These are phyloP conservation scores for Kurtzmaniella quercitrusa DNA, from an alignment of 1,139 yeast species.

Conservation along the genomic window DNA sequence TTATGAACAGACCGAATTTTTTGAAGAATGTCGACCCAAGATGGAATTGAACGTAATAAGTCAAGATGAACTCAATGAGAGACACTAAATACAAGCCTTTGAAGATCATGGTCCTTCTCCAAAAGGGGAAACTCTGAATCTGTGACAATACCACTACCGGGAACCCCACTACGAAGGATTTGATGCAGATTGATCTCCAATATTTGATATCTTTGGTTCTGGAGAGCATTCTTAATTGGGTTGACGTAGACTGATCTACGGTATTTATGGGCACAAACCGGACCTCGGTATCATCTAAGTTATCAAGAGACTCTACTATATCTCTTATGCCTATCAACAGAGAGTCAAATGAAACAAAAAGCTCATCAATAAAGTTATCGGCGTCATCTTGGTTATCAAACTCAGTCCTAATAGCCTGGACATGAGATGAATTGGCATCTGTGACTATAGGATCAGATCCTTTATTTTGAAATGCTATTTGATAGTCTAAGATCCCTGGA, in stretches of 20 bases:
- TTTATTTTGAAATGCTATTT: conserved; percentile 15
- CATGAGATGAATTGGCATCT: conserved; percentile 13
- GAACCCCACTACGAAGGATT: conserved; percentile 49
- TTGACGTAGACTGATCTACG: conserved; percentile 41
- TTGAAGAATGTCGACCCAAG: conserved; percentile 62
- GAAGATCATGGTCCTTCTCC: conserved; percentile 26
- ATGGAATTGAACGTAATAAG: conserved; percentile 65
- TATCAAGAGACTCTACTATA: conserved; percentile 42
- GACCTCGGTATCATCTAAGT: conserved; percentile 18
- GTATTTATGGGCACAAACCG: conserved; percentile 42
- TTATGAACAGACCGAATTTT: conserved; percentile 62
- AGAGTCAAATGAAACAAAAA: conserved; percentile 44
- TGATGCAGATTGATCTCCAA: conserved; percentile 59
- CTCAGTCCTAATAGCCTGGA: conserved; percentile 12
- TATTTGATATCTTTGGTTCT: conserved; percentile 66
- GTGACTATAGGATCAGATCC: conserved; percentile 7
- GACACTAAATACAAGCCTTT: conserved; percentile 59
- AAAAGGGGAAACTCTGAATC: conserved; percentile 32
- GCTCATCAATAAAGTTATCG: conserved; percentile 25
- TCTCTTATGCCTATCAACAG: conserved; percentile 51
- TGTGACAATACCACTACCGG: conserved; percentile 64
- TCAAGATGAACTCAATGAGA: conserved; percentile 55
- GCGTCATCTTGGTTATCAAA: conserved; percentile 12
- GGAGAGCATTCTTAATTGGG: conserved; percentile 68
- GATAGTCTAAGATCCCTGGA: conserved; percentile 24